Base-by-base conservation (phyloP, 2,329 filamentous ascomycete genomes). In the Rhynchosporium graminicola region DNA sequence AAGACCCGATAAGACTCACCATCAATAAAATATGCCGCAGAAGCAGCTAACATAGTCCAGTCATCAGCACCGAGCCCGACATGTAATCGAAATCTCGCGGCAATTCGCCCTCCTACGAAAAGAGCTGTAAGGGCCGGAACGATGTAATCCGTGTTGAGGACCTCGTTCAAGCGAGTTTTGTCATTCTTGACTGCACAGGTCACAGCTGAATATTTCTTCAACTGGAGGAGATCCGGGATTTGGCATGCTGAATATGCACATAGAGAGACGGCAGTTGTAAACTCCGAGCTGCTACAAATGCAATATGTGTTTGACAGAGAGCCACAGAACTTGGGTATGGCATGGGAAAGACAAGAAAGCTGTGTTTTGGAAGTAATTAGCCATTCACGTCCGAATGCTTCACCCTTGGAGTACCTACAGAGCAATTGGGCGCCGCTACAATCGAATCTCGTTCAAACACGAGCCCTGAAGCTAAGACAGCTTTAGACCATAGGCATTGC, bases 271-370 rank as follows among this genome's bases (percentile, higher is more conserved):
- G 58, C 60, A 33, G 36, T 13, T 20, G 55, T 54, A 20, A 63
- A 29, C 3, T 50, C 38, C 7, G 9, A 13, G 38, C 36, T 57
- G 38, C 15, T 64, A 29, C 65, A 66, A 4, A 60, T 54, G 40
- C 65, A 66, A 4, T 62, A 60, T 26, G 46, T 61, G 31, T 66
- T 66, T 12, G 57, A 59, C 3, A 40, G 5, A 7, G 58, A 59
- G 28, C 55, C 55, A 48, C 62, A 66, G 33, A 59, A 66, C 26
- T 61, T 7, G 26, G 65, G 59, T 28, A 61, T 50, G 26, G 57
- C 40, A 36, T 50, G 61, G 10, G 56, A 33, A 3, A 64, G 31
- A 43, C 15, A 80, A 3, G 48, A 13, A 7, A 55, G 38, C 62
- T 64, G 9, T 10, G 38, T 26, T 8, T 20, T 20, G 26, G n/a